phyloP scores from a whole-genome alignment of 768 basidiomycete genomes.

The Tricholoma bakamatsutake region DNA sequence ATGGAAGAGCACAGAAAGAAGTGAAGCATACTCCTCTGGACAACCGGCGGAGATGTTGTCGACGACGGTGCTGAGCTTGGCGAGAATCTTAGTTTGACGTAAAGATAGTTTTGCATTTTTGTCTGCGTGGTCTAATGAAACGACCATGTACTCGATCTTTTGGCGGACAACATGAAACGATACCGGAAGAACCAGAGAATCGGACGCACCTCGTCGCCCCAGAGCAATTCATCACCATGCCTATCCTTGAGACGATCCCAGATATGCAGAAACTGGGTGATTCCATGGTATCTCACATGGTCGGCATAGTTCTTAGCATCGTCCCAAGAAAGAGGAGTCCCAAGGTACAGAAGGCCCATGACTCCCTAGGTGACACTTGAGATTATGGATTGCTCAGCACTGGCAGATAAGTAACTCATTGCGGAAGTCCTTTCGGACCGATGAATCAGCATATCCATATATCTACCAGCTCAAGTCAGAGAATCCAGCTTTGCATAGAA shows the following conservation, averaged over 20 bases:
- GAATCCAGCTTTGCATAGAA: too few relatives aligned
- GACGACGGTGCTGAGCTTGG: conserved; percentile 65
- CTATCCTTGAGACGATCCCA: conserved; percentile 92
- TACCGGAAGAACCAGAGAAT: neutral
- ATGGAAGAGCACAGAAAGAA: conserved; percentile 1
- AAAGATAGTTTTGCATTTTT: conserved; percentile 87
- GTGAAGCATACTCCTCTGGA: conserved; percentile 48
- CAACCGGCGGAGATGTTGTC: conserved; percentile 57
- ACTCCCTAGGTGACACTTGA: neutral
- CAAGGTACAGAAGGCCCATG: conserved; percentile 93
- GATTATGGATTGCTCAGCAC: conserved; percentile 20
- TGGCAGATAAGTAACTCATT: conserved; percentile 20
- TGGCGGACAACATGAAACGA: conserved; percentile 11
- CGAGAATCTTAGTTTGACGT: conserved; percentile 92
- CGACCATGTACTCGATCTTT: conserved; percentile 95
- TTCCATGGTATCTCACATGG: conserved; percentile 88
- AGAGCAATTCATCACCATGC: conserved; percentile 85
- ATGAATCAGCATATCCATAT: too few relatives aligned
- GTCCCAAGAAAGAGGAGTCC: conserved; percentile 89
- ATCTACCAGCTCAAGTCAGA: too few relatives aligned
- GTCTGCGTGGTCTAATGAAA: conserved; percentile 70
- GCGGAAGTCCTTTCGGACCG: too few relatives aligned
- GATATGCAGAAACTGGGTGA: conserved; percentile 89
- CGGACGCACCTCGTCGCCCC: conserved; percentile 90
- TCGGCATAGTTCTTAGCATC: conserved; percentile 83